Base-by-base conservation (phyloP, 768 basidiomycete species). In the Auricularia heimuer region DNA sequence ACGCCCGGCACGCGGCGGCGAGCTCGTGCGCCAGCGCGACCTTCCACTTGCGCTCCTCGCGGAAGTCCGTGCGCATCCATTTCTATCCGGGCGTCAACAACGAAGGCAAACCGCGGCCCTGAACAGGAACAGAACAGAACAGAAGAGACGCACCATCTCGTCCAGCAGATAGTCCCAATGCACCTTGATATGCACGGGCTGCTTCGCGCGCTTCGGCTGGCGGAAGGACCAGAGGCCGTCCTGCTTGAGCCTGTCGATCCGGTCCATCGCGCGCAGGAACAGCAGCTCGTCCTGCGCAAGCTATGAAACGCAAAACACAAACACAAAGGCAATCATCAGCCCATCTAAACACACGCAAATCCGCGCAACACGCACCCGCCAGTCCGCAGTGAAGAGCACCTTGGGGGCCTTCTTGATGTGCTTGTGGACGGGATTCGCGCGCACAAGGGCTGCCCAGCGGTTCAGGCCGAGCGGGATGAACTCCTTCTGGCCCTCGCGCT, bases 41-140 rank as follows among this genome's bases (percentile, higher is more conserved):
- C 74, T 98, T 98, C 94, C 94, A 98, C 70, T 83, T 85, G 47
- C 91, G 82, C 72, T 99, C 97, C 75, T 98, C 95, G 21, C 91
- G 86, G 69, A 97, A 98, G 73, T 99, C 97, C 44, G 84, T 84
- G 34, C 92, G 89, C 85, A 99, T 89, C 97, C 97, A 99, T 84
- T 89, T 92, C 95, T 94, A 68, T 62, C 45, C 11, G 11, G 14
- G 56, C 24, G 29, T 60, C 21, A 60, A 29, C 56, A 33, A 6
- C 24, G 8, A 18, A 6, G 29, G 11, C 7, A 60, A 35, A 29
- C 29, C 29, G 29, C 29, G 29, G 29, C 29, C 29, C 56, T n/a
- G 24, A 29, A 35, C 56, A 34, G 8, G 42, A 34, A 37, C 37
- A 7, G 1, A 8, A 29, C 29, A 29, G 29, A 29, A 29, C 29